A percentile compares a stretch with the other conserved stretches of the same genome.
Evolutionary conservation across 2,329 filamentous ascomycete genomes (phyloP).

Genomic region (Colletotrichum higginsianum): DNA sequence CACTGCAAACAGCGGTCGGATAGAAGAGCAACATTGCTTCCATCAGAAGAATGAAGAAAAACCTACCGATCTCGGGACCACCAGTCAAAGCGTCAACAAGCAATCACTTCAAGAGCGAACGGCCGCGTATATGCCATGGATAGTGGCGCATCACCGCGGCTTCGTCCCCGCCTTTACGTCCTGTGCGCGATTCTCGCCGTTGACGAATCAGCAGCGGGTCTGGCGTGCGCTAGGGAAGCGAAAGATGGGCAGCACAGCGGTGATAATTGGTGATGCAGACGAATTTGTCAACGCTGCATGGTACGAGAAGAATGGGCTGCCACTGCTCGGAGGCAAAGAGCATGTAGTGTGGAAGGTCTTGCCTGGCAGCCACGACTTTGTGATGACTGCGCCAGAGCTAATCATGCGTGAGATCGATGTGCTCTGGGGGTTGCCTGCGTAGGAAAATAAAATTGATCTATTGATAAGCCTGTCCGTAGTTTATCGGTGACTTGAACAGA

Average conservation of each 20-base stretch:
- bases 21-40: conserved; percentile 56
- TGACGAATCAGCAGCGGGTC: conserved; percentile 66
- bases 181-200: conserved; percentile 67
- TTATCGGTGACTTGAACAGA: too few species aligned
- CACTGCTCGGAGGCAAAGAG: conserved; percentile 65
- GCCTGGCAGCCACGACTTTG: conserved; percentile 73
- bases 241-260: conserved; percentile 60
- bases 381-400: conserved; percentile 66
- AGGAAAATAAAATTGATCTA: too few species aligned
- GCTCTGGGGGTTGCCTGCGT: conserved; percentile 57
- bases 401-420: conserved; percentile 63
- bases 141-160: conserved; percentile 68
- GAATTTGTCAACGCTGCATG: conserved; percentile 66
- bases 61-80: too few species aligned
- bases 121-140: conserved; percentile 70
- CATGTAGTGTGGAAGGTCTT: conserved; percentile 67
- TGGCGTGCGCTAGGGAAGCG: conserved; percentile 64
- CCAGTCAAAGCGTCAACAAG: too few species aligned
- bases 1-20: too few species aligned
- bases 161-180: conserved; percentile 74
- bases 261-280: conserved; percentile 67
- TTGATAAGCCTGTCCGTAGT: too few species aligned
- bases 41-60: too few species aligned
- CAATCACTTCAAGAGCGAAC: too few species aligned
- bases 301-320: conserved; percentile 65